Conservation (phyloP, 2,329 filamentous ascomycete species). For the Chalara sp. region DNA sequence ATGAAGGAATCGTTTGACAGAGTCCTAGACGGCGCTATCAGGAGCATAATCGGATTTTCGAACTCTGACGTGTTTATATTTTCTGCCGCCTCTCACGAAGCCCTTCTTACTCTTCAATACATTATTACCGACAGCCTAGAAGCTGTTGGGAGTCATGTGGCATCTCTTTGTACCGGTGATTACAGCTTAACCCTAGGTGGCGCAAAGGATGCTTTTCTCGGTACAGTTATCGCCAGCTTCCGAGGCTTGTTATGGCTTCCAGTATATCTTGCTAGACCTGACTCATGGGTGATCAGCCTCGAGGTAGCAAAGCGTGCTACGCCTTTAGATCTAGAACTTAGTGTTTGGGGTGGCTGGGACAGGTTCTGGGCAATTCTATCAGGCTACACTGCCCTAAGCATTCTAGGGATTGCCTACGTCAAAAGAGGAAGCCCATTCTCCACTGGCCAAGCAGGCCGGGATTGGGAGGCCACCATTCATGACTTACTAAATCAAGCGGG, state of each 20-base stretch:
- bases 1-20: constrained; percentile 23
- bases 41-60: constrained; percentile 36
- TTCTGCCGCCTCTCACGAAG: constrained; percentile 68
- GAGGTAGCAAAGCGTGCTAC: constrained; percentile 33
- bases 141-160: constrained; percentile 31
- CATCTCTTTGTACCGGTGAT: constrained; percentile 40
- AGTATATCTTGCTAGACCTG: constrained; percentile 36
- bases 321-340: constrained; percentile 47
- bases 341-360: constrained; percentile 61
- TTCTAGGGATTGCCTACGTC: constrained; percentile 73
- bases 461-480: constrained; percentile 70
- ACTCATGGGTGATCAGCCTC: constrained; percentile 53
- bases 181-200: constrained; percentile 25
- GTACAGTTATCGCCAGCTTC: constrained; percentile 5
- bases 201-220: constrained; percentile 4
- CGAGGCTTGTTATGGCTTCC: constrained; percentile 28
- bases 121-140: constrained; percentile 38
- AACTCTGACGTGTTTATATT: constrained; percentile 66
- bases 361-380: constrained; percentile 66
- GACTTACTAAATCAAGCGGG: constrained; percentile 88
- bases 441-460: constrained; percentile 44
- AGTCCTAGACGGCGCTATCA: constrained; percentile 43
- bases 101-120: constrained; percentile 53
- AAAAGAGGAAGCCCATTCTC: constrained; percentile 65
- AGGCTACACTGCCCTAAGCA: constrained; percentile 73